phyloP scores from a whole-genome alignment of 2,329 filamentous ascomycete species.

The Beauveria scarabaeidicola region DNA sequence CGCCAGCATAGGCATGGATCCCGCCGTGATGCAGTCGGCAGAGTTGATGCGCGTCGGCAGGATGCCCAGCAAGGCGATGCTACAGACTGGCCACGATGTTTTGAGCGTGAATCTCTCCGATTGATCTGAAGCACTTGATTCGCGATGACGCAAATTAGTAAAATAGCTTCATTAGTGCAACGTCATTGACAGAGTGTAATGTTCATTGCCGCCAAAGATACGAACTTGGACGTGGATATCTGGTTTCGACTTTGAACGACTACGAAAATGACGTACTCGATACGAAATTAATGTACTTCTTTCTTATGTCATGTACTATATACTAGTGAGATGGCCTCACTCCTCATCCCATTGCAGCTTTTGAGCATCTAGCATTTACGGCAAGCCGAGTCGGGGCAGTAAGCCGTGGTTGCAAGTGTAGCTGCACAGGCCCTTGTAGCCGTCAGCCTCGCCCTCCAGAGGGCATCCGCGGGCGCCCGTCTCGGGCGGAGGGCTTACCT shows the following conservation, averaged over 20 bases:
- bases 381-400: slow-evolving; percentile 31
- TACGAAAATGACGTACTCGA: neutral
- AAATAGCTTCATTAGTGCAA: neutral
- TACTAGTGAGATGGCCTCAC: neutral
- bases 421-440: slow-evolving; percentile 37
- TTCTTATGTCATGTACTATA: neutral
- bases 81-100: slow-evolving; percentile 54
- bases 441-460: slow-evolving; percentile 22
- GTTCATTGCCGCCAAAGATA: too few relatives aligned
- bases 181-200: neutral
- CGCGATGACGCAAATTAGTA: neutral
- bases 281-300: neutral
- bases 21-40: slow-evolving; percentile 71
- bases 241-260: neutral
- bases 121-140: neutral
- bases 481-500: slow-evolving; percentile 17
- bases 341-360: neutral
- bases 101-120: slow-evolving; percentile 32
- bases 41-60: slow-evolving; percentile 76
- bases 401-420: slow-evolving; percentile 39
- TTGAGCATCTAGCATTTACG: slow-evolving; percentile 11
- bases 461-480: slow-evolving; percentile 26
- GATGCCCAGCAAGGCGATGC: slow-evolving; percentile 75
- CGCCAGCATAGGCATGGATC: slow-evolving; percentile 84
- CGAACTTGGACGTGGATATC: too few relatives aligned